Evolutionary conservation across 1,284 basidiomycete genomes (phyloP), one percentile per base, ranked within the genome.

Genomic region (Cutaneotrichosporon mucoides): DNA sequence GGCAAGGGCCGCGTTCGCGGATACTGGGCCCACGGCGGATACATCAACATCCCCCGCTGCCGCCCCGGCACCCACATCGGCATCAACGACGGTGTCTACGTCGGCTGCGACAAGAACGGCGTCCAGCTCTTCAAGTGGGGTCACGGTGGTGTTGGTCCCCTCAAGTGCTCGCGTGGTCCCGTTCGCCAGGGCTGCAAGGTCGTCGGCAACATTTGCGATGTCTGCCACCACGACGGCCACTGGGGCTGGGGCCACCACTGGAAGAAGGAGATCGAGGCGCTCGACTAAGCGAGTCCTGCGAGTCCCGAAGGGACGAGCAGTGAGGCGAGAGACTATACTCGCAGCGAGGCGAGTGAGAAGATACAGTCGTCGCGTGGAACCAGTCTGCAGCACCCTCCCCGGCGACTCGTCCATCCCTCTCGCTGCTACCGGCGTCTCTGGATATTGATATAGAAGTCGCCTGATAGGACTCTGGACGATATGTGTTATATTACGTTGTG

Each of bases 71-170:
- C 52, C 34, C 12, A 37, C 53, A 55, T 55, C 36, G 54, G 54
- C 38, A 49, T 48, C 45, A 12, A 48, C 52, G 46, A 11, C 24
- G 54, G 54, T 5, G 24, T 11, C 10, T 55, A 42, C 46, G 44
- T 47, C 33, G 54, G 54, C 46, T 47, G 54, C 54, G 24, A 55
- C 54, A 40, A 36, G 33, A 5, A 48, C 46, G 54, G 45, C 15
- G 46, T 40, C 38, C 54, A 55, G 54, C 38, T 56, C 16, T 56
- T 42, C 55, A 40, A 56, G 55, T 56, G 47, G 36, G 33, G n/a
- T 13, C 34, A 35, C 43, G 52, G 52, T 7, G 4, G 52, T 12
- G 41, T 44, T 13, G 41, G 41, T 10, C 42, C 35, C 13, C 42
- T 53, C 42, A 15, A 13, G 12, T 53, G 52, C 52, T 15, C 6